Evolutionary conservation across 2,329 filamentous ascomycete species (phyloP).

Genomic region (Talaromyces sp.): DNA sequence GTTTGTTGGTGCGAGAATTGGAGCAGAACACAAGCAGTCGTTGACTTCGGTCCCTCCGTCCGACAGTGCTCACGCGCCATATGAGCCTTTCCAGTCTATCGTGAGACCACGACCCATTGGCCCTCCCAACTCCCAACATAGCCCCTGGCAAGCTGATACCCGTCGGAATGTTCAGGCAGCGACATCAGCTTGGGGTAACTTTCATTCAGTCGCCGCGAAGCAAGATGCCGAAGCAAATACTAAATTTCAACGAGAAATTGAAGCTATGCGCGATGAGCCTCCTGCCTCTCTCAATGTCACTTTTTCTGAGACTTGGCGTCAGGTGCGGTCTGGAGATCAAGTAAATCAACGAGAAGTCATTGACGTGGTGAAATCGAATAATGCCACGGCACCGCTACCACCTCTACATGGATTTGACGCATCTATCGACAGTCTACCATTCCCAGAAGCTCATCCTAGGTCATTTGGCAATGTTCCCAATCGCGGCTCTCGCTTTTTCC

Average conservation of each 20-base stretch:
- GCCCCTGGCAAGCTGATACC: slow-evolving; percentile 31
- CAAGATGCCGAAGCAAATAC: slow-evolving; percentile 43
- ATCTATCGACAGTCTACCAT: slow-evolving; percentile 35
- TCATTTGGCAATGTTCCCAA: slow-evolving; percentile 33
- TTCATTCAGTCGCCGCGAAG: slow-evolving; percentile 38
- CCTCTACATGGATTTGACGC: slow-evolving; percentile 37
- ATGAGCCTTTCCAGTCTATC: slow-evolving; percentile 41
- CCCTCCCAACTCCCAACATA: slow-evolving; percentile 40
- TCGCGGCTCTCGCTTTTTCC: slow-evolving; percentile 51
- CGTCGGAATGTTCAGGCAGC: slow-evolving; percentile 29
- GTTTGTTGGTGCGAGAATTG: slow-evolving; percentile 31
- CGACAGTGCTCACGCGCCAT: slow-evolving; percentile 36
- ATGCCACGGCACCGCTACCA: slow-evolving; percentile 27
- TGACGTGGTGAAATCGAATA: slow-evolving; percentile 34
- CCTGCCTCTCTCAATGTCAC: slow-evolving; percentile 32
- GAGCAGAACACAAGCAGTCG: slow-evolving; percentile 32
- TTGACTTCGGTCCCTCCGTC: slow-evolving; percentile 39
- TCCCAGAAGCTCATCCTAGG: slow-evolving; percentile 34
- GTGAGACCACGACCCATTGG: slow-evolving; percentile 46
- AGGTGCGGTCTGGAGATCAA: slow-evolving; percentile 43
- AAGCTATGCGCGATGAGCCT: slow-evolving; percentile 37
- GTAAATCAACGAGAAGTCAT: slow-evolving; percentile 39
- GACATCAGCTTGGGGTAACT: slow-evolving; percentile 43
- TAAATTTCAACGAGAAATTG: slow-evolving; percentile 39
- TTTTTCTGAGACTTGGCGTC: slow-evolving; percentile 49